These are phyloP conservation scores for Oxytropis ochrocephala DNA, from an alignment of 306 rosid genomes.

Conservation along the genomic window DNA sequence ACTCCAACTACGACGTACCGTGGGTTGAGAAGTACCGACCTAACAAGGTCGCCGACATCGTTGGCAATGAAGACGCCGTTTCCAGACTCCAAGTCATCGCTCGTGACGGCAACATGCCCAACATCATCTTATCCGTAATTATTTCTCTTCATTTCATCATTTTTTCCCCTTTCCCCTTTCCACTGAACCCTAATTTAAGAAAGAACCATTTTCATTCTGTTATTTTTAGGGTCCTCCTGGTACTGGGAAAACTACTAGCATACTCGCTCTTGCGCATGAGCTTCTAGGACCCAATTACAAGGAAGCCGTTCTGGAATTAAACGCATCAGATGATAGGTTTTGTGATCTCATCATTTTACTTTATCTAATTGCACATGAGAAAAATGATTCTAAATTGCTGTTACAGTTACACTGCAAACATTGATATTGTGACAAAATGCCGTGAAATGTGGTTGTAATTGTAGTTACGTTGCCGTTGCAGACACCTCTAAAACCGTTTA, in stretches of 20 bases:
- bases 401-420: no score
- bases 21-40: slow-evolving; percentile 99
- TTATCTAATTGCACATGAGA: not conserved
- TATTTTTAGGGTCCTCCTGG: slow-evolving; percentile 87
- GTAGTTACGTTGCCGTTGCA: no score
- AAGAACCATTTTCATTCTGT: not conserved
- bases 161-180: no score
- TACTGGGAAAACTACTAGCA: slow-evolving; percentile 89
- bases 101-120: slow-evolving; percentile 96
- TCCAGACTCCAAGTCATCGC: slow-evolving; percentile 88
- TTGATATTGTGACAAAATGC: no score
- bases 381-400: no score
- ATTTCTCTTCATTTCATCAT: not conserved
- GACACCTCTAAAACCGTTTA: no score
- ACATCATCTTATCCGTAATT: slow-evolving; percentile 61
- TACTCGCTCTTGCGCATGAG: slow-evolving; percentile 90
- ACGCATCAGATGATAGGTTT: slow-evolving; percentile 91
- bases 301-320: slow-evolving; percentile 90
- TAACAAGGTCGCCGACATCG: slow-evolving; percentile 67
- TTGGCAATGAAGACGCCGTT: slow-evolving; percentile 87
- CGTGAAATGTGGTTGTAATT: no score
- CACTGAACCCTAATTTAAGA: not conserved
- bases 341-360: not conserved
- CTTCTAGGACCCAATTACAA: slow-evolving; percentile 75
- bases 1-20: slow-evolving; percentile 55